Evolutionary conservation across 2,329 filamentous ascomycete species (phyloP).

Genomic region (Fusarium aywerte): DNA sequence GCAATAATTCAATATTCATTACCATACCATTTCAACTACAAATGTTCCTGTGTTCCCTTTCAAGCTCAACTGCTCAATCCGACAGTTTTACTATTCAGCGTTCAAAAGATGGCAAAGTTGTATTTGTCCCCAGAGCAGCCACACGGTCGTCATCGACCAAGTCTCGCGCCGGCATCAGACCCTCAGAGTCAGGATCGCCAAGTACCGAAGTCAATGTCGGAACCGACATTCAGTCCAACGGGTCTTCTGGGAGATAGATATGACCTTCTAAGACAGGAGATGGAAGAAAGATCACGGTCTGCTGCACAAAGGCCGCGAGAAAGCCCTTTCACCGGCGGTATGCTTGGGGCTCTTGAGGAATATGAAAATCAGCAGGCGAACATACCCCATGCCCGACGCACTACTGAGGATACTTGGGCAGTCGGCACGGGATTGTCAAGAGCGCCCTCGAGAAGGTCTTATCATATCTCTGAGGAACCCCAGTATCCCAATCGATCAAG

Average conservation of each 20-base stretch:
- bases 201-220: not conserved
- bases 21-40: not conserved
- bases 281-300: not conserved
- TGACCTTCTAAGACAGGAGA: not conserved
- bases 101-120: not conserved
- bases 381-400: not conserved
- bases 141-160: fast-evolving
- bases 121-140: not conserved
- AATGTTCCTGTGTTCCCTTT: not conserved
- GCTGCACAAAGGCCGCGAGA: fast-evolving
- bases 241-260: slow-evolving; percentile 6
- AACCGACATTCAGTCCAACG: not conserved
- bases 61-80: not conserved
- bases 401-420: not conserved
- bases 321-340: not conserved
- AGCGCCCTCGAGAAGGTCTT: not conserved
- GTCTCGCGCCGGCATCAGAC: not conserved
- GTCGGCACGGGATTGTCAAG: not conserved
- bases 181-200: fast-evolving
- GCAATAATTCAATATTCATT: fast-evolving
- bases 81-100: not conserved
- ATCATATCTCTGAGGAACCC: not conserved
- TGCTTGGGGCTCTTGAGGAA: not conserved
- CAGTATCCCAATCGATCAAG: not conserved
- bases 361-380: not conserved